These are phyloP conservation scores for Umbellularia californica DNA, from an alignment of 164 flowering plant species.

Conservation along the genomic window DNA sequence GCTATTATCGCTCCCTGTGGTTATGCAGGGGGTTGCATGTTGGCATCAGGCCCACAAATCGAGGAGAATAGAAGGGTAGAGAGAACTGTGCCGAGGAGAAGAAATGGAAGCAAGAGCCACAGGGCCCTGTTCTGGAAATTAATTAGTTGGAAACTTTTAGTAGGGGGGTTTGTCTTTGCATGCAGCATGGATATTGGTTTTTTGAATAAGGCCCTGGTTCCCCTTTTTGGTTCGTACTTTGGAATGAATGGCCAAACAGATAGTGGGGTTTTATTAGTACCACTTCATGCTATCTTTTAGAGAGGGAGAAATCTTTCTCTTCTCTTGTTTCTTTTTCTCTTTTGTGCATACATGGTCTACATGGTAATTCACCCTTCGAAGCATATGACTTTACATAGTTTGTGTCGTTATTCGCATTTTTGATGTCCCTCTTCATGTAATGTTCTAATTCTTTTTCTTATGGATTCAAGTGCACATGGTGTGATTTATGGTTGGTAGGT, in stretches of 20 bases:
- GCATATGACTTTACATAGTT: background rate
- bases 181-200: background rate
- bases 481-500: constrained; percentile 1
- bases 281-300: background rate
- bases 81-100: background rate
- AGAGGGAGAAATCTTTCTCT: background rate
- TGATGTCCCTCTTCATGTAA: background rate
- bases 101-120: background rate
- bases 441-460: background rate
- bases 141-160: background rate
- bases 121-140: background rate
- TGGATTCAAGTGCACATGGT: background rate
- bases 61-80: constrained; percentile 2
- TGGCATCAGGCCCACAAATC: constrained; percentile 4
- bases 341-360: background rate
- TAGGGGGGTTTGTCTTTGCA: background rate
- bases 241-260: constrained; percentile 2
- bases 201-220: no score
- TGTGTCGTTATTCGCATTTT: background rate
- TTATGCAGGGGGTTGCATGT: background rate
- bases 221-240: background rate
- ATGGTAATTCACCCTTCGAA: background rate
- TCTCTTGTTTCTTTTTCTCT: background rate
- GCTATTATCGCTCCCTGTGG: background rate
- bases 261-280: background rate